phyloP scores from a whole-genome alignment of 441 rosid genomes.

The Erodium texanum region DNA sequence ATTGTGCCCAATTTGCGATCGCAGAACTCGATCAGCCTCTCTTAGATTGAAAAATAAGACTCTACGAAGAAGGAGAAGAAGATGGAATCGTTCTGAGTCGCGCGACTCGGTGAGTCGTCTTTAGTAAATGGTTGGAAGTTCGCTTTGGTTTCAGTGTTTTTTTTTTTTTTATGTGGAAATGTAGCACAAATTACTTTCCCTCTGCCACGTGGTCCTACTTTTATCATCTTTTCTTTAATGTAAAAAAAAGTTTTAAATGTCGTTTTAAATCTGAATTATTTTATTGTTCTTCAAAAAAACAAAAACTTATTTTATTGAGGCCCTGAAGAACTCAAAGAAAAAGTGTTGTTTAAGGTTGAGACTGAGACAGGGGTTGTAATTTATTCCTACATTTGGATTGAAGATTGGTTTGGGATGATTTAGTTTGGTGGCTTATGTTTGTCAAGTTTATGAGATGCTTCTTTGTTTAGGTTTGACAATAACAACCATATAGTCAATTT shows the following conservation, averaged over 20 bases:
- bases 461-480: neutral
- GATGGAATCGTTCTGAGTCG: neutral
- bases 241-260: no score
- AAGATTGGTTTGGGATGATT: neutral
- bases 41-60: no score
- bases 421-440: neutral
- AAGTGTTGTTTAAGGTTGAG: neutral
- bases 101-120: constrained; percentile 1
- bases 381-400: neutral
- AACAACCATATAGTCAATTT: neutral
- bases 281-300: no score
- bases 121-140: neutral
- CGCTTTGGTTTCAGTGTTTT: constrained; percentile 5
- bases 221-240: no score
- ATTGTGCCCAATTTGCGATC: neutral
- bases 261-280: no score
- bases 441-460: neutral
- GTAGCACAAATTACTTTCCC: neutral
- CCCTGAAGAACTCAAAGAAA: neutral
- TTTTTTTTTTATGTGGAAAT: no score
- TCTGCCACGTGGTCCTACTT: neutral
- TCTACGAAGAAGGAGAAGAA: neutral
- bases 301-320: no score
- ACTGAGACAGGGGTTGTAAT: neutral
- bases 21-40: constrained; percentile 16